Evolutionary conservation across 192 early-diverging fungal genomes (phyloP).

Genomic region (Entomortierella chlamydospora): DNA sequence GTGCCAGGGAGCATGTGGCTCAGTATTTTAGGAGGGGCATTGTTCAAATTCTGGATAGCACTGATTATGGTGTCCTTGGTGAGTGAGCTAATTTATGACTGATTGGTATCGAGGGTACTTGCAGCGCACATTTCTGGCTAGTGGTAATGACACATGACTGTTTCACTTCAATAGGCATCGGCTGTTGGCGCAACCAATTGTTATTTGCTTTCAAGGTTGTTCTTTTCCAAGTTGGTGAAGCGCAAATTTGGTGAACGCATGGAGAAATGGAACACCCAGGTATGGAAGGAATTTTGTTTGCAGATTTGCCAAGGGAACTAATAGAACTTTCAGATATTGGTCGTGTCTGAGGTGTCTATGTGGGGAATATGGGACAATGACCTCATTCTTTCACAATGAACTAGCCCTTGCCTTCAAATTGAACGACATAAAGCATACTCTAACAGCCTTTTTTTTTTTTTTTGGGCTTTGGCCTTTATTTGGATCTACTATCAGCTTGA

Average conservation of each 20-base stretch:
- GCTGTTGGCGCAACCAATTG: conserved; percentile 64
- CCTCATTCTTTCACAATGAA: too few relatives aligned
- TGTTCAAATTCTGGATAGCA: conserved; percentile 65
- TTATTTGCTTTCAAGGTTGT: conserved; percentile 61
- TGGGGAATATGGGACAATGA: too few relatives aligned
- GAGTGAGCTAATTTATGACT: conserved; percentile 8
- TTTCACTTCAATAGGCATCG: conserved; percentile 55
- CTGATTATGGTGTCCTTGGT: conserved; percentile 63
- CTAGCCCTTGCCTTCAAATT: too few relatives aligned
- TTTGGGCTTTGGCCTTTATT: neutral
- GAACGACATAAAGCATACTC: too few relatives aligned
- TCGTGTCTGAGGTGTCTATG: too few relatives aligned
- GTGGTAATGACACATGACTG: neutral
- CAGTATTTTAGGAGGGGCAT: conserved; percentile 65
- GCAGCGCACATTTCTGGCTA: neutral
- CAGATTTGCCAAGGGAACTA: neutral
- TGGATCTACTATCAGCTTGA: conserved; percentile 3
- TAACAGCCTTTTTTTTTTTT: neutral
- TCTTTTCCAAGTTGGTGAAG: conserved; percentile 63
- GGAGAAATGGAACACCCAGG: conserved; percentile 65
- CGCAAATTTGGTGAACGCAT: conserved; percentile 63
- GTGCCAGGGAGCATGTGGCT: conserved; percentile 75
- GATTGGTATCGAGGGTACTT: neutral
- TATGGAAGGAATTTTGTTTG: conserved; percentile 1
- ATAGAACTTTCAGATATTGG: too few relatives aligned